A percentile compares a stretch with the other conserved stretches of the same genome.
phyloP scores from a whole-genome alignment of 352 stramenopile species.

The Phytophthora uliginosa region DNA sequence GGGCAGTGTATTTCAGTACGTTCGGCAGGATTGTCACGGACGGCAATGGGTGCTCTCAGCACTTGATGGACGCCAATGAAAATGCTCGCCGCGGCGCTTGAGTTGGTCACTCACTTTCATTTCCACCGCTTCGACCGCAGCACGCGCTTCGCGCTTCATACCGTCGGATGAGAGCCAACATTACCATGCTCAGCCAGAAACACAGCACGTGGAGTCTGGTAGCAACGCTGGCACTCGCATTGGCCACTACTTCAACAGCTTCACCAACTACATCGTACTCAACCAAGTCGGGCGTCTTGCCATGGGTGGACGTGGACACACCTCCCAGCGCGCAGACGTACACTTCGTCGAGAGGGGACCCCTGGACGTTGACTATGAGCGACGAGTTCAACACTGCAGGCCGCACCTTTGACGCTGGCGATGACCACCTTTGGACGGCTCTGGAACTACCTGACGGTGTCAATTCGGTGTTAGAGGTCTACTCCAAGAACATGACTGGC shows the following conservation, averaged over 20 bases:
- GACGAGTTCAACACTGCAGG: constrained; percentile 32
- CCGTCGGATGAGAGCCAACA: neutral
- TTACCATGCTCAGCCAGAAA: neutral
- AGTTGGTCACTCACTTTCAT: neutral
- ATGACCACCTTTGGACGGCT: constrained; percentile 95
- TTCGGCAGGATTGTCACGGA: neutral
- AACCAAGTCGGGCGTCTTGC: constrained; percentile 48
- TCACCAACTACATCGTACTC: constrained; percentile 17
- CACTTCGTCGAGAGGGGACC: constrained; percentile 2
- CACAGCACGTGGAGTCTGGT: neutral
- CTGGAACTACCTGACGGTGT: constrained; percentile 68
- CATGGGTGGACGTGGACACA: constrained; percentile 5
- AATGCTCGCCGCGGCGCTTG: neutral
- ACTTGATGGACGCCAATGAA: neutral
- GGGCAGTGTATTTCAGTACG: neutral
- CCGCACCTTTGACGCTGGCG: constrained; percentile 90
- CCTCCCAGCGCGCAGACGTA: neutral
- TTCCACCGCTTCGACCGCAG: neutral
- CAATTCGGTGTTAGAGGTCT: constrained; percentile 69
- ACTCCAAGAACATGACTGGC: constrained; percentile 71
- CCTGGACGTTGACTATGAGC: constrained; percentile 45
- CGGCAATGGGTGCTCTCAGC: neutral
- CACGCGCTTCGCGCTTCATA: too few species aligned
- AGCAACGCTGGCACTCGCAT: neutral
- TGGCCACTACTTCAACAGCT: neutral